Conservation (phyloP, 2,329 filamentous ascomycete genomes). For the Rhytidhysteron rufulum region DNA sequence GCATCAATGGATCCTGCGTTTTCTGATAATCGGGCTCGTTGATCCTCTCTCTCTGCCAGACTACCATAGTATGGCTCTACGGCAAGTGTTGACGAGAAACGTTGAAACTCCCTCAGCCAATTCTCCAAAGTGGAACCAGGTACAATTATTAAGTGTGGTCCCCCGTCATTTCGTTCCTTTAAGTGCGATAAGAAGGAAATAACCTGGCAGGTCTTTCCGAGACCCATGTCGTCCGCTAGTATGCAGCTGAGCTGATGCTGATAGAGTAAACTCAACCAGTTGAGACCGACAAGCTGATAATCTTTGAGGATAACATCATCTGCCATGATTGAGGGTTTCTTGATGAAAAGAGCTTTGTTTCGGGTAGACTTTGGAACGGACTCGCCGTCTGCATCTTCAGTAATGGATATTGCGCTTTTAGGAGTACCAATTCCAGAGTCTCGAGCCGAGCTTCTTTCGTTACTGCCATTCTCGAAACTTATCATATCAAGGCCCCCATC, state of each 20-base stretch:
- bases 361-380: conserved; percentile 31
- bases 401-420: conserved; percentile 27
- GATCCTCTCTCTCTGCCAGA: conserved; percentile 62
- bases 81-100: conserved; percentile 73
- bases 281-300: conserved; percentile 90
- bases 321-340: conserved; percentile 75
- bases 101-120: conserved; percentile 86
- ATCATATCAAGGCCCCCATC: conserved; percentile 60
- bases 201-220: conserved; percentile 94
- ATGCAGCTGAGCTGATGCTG: conserved; percentile 79
- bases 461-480: conserved; percentile 45
- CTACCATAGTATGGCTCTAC: conserved; percentile 71
- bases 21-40: conserved; percentile 64
- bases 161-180: conserved; percentile 63
- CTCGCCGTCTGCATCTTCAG: conserved; percentile 46
- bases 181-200: conserved; percentile 87
- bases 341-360: conserved; percentile 44
- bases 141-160: conserved; percentile 81
- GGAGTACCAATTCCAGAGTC: conserved; percentile 69
- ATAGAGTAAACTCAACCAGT: conserved; percentile 88
- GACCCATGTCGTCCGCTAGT: conserved; percentile 92
- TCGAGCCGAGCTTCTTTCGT: conserved; percentile 41
- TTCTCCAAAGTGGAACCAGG: conserved; percentile 93
- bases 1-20: conserved; percentile 64
- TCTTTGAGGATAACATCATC: conserved; percentile 77